Conservation (phyloP, 768 basidiomycete species). For the Crucibulum laeve region DNA sequence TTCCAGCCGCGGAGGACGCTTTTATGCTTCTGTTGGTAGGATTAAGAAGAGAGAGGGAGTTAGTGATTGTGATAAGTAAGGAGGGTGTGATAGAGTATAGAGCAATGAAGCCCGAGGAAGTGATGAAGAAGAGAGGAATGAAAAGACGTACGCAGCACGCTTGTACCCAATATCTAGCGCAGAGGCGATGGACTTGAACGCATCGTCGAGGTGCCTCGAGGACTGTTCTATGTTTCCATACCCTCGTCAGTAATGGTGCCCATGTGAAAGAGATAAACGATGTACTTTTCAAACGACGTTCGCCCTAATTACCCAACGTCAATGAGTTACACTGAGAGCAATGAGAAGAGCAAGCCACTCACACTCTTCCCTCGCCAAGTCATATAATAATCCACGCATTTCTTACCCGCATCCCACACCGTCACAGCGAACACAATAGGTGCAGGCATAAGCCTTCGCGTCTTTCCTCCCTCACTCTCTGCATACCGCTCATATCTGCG, state of each 20-base stretch:
- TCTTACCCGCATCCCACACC: constrained; percentile 30
- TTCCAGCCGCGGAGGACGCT: neutral
- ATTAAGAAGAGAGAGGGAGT: neutral
- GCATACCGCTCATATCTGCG: neutral
- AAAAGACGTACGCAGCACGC: constrained; percentile 26
- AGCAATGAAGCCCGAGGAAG: neutral
- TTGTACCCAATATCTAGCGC: constrained; percentile 39
- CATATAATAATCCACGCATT: constrained; percentile 47
- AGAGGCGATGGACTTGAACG: constrained; percentile 36
- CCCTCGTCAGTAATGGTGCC: neutral
- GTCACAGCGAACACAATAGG: constrained; percentile 44
- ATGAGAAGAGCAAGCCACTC: constrained; percentile 7
- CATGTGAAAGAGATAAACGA: neutral
- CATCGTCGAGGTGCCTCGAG: constrained; percentile 30
- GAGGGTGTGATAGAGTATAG: neutral
- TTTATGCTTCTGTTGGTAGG: neutral
- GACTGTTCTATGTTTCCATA: constrained; percentile 24
- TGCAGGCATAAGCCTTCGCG: constrained; percentile 16
- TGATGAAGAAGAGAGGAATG: neutral
- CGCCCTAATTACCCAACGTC: constrained; percentile 12
- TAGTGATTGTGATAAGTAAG: neutral
- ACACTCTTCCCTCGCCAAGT: constrained; percentile 42
- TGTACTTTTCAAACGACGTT: constrained; percentile 17
- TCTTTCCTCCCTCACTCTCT: neutral
- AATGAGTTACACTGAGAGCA: neutral